Percentiles rank a stretch among this genome's conserved stretches.
These are phyloP conservation scores for Eucalyptus erythrocorys DNA, from an alignment of 345 rosid species.

Conservation along the genomic window DNA sequence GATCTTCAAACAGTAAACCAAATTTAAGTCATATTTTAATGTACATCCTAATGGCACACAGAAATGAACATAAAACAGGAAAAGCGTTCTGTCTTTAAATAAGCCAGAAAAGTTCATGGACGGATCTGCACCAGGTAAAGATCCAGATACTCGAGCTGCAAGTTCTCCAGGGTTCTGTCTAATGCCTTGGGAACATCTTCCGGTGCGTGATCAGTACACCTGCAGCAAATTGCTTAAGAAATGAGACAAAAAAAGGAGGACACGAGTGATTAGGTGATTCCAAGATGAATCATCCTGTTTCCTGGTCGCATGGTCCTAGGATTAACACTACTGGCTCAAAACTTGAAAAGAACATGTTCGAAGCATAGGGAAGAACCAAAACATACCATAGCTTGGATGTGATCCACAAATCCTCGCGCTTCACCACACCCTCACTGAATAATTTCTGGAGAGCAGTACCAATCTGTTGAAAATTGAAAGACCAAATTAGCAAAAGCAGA, in stretches of 20 bases:
- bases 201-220: conserved; percentile 51
- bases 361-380: not conserved
- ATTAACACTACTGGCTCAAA: not conserved
- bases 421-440: conserved; percentile 65
- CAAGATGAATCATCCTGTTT: not conserved
- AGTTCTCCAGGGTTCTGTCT: conserved; percentile 46
- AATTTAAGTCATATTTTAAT: not conserved
- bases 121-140: conserved; percentile 51
- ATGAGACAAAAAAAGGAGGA: not conserved
- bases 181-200: conserved; percentile 53
- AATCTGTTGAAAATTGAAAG: conserved; percentile 27
- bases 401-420: conserved; percentile 59
- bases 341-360: not conserved
- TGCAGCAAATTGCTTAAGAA: not conserved
- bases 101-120: not conserved
- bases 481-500: not conserved
- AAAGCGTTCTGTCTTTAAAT: not conserved
- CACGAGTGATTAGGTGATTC: not conserved
- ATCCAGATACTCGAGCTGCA: conserved; percentile 68
- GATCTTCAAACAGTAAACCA: conserved; percentile 31
- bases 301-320: not conserved
- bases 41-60: not conserved
- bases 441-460: conserved; percentile 50
- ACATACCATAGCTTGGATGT: conserved; percentile 73
- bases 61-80: not conserved